Conservation (phyloP, 495 filamentous ascomycete species). For the Trichocladium uniseriatum region DNA sequence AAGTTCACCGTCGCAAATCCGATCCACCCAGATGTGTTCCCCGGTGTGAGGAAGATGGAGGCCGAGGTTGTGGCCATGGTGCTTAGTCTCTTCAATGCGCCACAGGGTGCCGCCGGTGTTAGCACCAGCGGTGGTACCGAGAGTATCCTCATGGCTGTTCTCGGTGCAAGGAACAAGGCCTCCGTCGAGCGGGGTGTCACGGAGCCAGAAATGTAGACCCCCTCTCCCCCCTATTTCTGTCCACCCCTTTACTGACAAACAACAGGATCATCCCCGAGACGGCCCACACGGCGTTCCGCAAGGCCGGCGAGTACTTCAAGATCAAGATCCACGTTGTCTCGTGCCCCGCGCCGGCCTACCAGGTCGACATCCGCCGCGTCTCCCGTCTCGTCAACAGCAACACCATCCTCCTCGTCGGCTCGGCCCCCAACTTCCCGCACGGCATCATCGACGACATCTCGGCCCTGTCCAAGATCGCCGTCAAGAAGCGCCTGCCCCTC, state of each 20-base stretch:
- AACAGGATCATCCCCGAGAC: constrained; percentile 84
- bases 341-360: constrained; percentile 76
- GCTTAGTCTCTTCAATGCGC: constrained; percentile 83
- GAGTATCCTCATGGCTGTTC: constrained; percentile 88
- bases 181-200: constrained; percentile 74
- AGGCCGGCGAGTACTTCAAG: constrained; percentile 88
- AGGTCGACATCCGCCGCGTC: constrained; percentile 68
- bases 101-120: constrained; percentile 71
- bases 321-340: constrained; percentile 88
- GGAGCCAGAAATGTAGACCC: constrained; percentile 82
- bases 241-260: background rate
- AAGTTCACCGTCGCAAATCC: constrained; percentile 95
- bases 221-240: background rate
- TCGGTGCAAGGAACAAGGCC: constrained; percentile 82
- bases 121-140: constrained; percentile 92
- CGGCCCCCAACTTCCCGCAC: constrained; percentile 94
- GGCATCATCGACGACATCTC: constrained; percentile 95
- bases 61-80: constrained; percentile 98
- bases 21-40: constrained; percentile 98
- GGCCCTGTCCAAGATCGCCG: constrained; percentile 72
- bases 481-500: constrained; percentile 68
- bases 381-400: constrained; percentile 87
- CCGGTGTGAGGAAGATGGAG: constrained; percentile 98
- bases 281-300: constrained; percentile 91
- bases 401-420: constrained; percentile 92